phyloP scores from a whole-genome alignment of 2,329 filamentous ascomycete species.

The Dactylonectria macrodidyma region DNA sequence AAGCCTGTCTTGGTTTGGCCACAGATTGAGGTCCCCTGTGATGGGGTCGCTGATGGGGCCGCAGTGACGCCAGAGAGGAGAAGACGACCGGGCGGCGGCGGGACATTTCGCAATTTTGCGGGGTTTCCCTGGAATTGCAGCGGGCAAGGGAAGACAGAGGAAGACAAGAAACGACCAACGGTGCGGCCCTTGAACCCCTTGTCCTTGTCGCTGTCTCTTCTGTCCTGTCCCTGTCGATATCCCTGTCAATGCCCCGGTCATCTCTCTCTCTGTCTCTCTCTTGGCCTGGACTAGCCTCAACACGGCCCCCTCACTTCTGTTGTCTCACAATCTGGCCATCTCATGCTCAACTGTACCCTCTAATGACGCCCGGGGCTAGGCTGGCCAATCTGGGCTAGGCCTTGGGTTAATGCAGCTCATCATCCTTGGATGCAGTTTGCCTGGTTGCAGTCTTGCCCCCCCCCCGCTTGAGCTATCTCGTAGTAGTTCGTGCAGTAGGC shows the following conservation, averaged over 20 bases:
- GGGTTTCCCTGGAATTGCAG: slow-evolving; percentile 22
- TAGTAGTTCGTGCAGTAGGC: neutral
- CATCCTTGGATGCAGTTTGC: slow-evolving; percentile 19
- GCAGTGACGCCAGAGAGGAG: slow-evolving; percentile 34
- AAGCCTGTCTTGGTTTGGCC: slow-evolving; percentile 41
- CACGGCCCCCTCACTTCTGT: neutral
- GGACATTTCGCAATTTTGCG: slow-evolving; percentile 26
- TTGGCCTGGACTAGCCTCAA: neutral
- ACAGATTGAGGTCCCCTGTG: neutral
- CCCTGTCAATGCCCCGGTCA: slow-evolving; percentile 12
- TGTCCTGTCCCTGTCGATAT: neutral
- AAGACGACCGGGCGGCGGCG: slow-evolving; percentile 14
- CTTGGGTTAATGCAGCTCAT: slow-evolving; percentile 30
- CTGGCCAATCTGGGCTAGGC: neutral
- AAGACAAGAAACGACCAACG: neutral
- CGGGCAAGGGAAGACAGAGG: neutral
- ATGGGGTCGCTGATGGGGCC: slow-evolving; percentile 35
- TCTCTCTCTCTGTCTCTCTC: neutral
- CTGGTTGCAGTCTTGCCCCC: neutral
- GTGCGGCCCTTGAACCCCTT: slow-evolving; percentile 22
- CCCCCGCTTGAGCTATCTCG: slow-evolving; percentile 16
- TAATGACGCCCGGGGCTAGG: slow-evolving; percentile 17
- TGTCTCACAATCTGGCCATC: slow-evolving; percentile 9
- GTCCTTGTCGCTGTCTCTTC: neutral
- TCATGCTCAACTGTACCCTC: slow-evolving; percentile 13